Conservation (phyloP, 1,139 yeast species). For the Candida pseudoviswanathii region DNA sequence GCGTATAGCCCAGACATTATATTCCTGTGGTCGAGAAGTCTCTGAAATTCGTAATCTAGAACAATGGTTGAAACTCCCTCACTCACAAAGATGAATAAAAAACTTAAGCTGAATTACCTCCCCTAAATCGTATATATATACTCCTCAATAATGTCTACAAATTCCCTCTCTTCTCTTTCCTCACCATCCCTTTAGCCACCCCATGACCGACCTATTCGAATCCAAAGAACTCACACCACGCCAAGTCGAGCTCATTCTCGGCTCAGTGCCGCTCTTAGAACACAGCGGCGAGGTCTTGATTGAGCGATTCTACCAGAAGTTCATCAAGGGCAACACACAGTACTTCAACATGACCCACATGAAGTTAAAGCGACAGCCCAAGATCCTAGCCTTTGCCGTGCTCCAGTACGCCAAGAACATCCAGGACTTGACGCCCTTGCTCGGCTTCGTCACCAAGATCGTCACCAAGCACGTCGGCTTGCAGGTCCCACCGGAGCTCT, state of each 20-base stretch:
- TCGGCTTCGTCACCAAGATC: conserved; percentile 59
- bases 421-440: conserved; percentile 56
- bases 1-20: too few species aligned
- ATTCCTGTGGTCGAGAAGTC: too few species aligned
- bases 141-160: too few species aligned
- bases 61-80: too few species aligned
- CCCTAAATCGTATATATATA: too few species aligned
- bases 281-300: conserved; percentile 59
- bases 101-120: too few species aligned
- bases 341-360: conserved; percentile 66
- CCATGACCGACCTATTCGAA: conserved; percentile 12
- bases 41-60: too few species aligned
- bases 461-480: conserved; percentile 69
- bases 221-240: conserved; percentile 25
- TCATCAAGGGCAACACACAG: conserved; percentile 21
- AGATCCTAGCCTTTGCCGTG: conserved; percentile 63
- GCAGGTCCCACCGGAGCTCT: conserved; percentile 62
- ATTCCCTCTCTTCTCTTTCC: too few species aligned
- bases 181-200: too few species aligned
- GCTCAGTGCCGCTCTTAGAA: conserved; percentile 62
- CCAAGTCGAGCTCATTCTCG: conserved; percentile 48
- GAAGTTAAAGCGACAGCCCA: conserved; percentile 57
- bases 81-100: too few species aligned
- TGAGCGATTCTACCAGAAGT: conserved; percentile 45
- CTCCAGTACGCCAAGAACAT: conserved; percentile 65